These are phyloP conservation scores for Rostrohypoxylon terebratum DNA, from an alignment of 495 filamentous ascomycete genomes.

Conservation along the genomic window DNA sequence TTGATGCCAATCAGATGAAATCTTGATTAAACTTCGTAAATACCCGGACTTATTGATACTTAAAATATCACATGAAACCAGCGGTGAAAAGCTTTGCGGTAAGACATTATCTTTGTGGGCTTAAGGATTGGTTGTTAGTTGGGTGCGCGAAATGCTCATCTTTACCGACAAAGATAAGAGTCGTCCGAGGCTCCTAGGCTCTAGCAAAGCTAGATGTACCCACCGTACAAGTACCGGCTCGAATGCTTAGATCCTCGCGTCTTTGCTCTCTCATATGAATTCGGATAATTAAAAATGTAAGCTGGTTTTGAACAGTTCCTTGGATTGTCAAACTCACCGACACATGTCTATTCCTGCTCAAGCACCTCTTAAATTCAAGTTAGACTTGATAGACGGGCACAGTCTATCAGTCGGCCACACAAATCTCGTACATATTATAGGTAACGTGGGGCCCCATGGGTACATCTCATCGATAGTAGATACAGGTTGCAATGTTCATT, in stretches of 20 bases:
- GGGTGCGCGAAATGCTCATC: constrained; percentile 7
- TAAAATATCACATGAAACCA: constrained; percentile 13
- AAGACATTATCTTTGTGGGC: background rate
- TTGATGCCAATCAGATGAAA: constrained; percentile 4
- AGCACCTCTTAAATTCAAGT: background rate
- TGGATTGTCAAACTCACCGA: background rate
- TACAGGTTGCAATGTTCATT: background rate
- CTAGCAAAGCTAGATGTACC: background rate
- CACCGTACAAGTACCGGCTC: background rate
- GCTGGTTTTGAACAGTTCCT: too few relatives aligned
- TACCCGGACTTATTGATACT: constrained; percentile 13
- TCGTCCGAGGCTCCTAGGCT: too few relatives aligned
- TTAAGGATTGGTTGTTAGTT: background rate
- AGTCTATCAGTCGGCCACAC: background rate
- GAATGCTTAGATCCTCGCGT: too few relatives aligned
- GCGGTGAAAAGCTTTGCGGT: constrained; percentile 8
- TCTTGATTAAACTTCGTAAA: constrained; percentile 20
- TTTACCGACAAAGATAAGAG: constrained; percentile 11
- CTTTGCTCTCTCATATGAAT: background rate
- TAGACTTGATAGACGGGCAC: background rate
- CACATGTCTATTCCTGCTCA: background rate
- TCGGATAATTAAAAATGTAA: background rate
- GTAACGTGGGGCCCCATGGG: background rate
- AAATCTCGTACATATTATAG: too few relatives aligned
- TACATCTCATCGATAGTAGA: background rate